Conservation (phyloP, 805 yeast species). For the Metschnikowia borealis region DNA sequence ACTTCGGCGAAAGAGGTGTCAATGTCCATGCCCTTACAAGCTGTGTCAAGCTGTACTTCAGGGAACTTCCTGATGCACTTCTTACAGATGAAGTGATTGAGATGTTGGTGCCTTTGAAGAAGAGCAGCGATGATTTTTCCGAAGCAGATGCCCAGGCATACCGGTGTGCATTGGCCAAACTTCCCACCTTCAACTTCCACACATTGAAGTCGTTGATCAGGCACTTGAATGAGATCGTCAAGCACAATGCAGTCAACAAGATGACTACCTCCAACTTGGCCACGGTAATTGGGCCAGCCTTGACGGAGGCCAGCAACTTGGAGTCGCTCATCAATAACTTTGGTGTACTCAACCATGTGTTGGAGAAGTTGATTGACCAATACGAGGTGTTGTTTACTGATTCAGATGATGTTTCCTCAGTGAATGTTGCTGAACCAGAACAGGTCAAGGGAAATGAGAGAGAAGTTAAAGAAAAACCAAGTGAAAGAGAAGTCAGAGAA, state of each 20-base stretch:
- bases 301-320: slow-evolving; percentile 52
- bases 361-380: slow-evolving; percentile 47
- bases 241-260: slow-evolving; percentile 63
- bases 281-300: slow-evolving; percentile 73
- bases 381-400: slow-evolving; percentile 25
- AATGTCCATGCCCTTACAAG: slow-evolving; percentile 88
- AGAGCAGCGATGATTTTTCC: slow-evolving; percentile 14
- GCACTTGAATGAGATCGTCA: slow-evolving; percentile 69
- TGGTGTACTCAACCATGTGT: slow-evolving; percentile 51
- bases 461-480: too few relatives aligned
- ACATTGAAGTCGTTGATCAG: slow-evolving; percentile 61
- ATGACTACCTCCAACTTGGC: slow-evolving; percentile 91
- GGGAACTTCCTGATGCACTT: slow-evolving; percentile 85
- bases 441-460: too few relatives aligned
- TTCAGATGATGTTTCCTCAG: background rate
- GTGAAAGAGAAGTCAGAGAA: too few relatives aligned
- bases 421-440: background rate
- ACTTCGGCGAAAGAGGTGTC: slow-evolving; percentile 49
- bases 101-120: slow-evolving; percentile 44
- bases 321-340: slow-evolving; percentile 45
- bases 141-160: slow-evolving; percentile 14
- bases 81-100: slow-evolving; percentile 65
- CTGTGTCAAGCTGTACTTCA: slow-evolving; percentile 73
- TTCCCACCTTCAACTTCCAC: slow-evolving; percentile 67
- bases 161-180: slow-evolving; percentile 30